Percentiles rank a stretch among this genome's conserved stretches.
These are phyloP conservation scores for Plasmodium fragile DNA, from an alignment of 169 alveolate genomes.

Conservation along the genomic window DNA sequence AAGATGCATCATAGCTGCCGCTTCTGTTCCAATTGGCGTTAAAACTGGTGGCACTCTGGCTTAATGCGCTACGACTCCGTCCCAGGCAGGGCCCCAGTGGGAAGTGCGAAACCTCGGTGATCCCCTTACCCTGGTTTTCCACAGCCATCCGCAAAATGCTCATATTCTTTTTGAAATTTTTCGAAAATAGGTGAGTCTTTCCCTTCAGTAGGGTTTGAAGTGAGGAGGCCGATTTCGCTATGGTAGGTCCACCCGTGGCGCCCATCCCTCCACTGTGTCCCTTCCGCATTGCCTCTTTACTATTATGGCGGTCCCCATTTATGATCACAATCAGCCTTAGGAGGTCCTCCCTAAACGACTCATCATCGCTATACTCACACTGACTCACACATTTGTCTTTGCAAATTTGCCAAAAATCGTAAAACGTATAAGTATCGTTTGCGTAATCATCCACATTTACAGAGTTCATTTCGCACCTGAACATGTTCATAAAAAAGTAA, in stretches of 20 bases:
- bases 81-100: not conserved
- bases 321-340: constrained; percentile 18
- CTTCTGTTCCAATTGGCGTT: not conserved
- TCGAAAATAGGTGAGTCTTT: constrained; percentile 23
- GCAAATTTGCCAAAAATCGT: constrained; percentile 37
- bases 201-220: not conserved
- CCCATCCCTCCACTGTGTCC: not conserved
- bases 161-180: constrained; percentile 23
- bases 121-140: not conserved
- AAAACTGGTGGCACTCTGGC: not conserved
- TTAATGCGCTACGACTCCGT: not conserved
- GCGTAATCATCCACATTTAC: constrained; percentile 49
- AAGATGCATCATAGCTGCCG: not conserved
- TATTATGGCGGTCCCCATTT: not conserved
- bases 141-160: not conserved
- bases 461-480: constrained; percentile 16
- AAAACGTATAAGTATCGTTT: constrained; percentile 28
- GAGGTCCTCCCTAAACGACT: constrained; percentile 35
- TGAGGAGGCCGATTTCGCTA: not conserved
- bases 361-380: constrained; percentile 12
- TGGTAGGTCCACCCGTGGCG: not conserved
- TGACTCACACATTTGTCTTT: not conserved
- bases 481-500: constrained; percentile 38
- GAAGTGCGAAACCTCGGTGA: not conserved
- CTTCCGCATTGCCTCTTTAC: not conserved